Conservation (phyloP, 2,329 filamentous ascomycete species). For the Botrytis elliptica region DNA sequence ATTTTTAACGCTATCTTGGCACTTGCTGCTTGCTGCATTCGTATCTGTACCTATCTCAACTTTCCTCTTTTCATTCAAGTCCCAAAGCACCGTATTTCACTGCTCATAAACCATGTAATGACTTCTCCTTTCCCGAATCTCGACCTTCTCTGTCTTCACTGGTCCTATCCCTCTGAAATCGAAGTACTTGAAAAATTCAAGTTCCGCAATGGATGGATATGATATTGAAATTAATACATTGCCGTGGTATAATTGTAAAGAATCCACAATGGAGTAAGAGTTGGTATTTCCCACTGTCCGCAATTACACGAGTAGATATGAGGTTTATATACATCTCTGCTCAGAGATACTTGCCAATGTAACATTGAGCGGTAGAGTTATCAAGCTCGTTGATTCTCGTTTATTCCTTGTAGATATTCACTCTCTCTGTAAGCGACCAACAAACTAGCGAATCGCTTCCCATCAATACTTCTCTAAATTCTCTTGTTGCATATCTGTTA, state of each 20-base stretch:
- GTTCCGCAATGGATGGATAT: not conserved
- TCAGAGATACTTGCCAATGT: not conserved
- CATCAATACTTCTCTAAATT: not conserved
- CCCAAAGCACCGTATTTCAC: not conserved
- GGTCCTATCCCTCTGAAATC: not conserved
- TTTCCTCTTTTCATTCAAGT: not conserved
- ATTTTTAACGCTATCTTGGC: not conserved
- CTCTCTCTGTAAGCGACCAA: not conserved
- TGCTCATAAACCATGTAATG: not conserved
- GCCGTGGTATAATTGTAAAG: not conserved
- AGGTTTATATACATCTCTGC: not conserved
- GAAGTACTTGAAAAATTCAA: not conserved
- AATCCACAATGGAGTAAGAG: not conserved
- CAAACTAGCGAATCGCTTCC: not conserved
- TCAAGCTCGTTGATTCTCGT: not conserved
- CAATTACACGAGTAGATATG: not conserved
- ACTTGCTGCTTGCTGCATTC: not conserved
- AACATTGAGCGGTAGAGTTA: not conserved
- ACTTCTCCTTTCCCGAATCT: not conserved
- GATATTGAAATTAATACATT: not conserved
- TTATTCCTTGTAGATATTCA: not conserved
- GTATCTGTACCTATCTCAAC: not conserved
- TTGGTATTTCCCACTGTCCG: not conserved
- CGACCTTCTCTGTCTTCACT: not conserved
- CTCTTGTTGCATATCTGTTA: not conserved